Evolutionary conservation across 768 basidiomycete species (phyloP), one percentile per base, ranked within the genome.

Genomic region (Auricularia sp.): DNA sequence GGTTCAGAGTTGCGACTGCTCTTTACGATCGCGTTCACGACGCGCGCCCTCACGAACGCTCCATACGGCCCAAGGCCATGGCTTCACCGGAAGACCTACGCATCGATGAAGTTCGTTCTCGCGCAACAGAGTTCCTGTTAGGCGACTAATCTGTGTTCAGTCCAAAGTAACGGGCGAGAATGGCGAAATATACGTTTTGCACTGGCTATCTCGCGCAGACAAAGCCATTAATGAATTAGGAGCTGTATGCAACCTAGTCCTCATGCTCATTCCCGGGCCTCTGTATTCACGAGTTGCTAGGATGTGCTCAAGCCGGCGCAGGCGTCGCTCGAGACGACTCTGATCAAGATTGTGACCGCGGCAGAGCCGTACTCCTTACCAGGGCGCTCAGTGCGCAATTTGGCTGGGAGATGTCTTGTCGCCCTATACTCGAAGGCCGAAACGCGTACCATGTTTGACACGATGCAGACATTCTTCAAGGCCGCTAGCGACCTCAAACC

Each of bases 371-470:
- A 86, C 68, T 91, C 94, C n/a, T 74, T 81, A 35, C 95, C 96
- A 1, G 96, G 96, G 54, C 87, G 94, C 10, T 91, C 92, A 2
- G 76, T 93, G 53, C 84, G 96, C 47, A 87, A 88, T 65, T 78
- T 92, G 3, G 83, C 89, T 59, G 84, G 89, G 8, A 79, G 90
- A 79, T 93, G 92, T 70, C 76, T 98, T 58, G 74, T 91, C 53
- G 72, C 78, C 23, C 67, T 96, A 16, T 94, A 94, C 75, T 82
- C 80, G 39, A 83, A 86, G 18, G 91, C 90, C 69, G 95, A 98
- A 72, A 87, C 88, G 0, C 83, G 86, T 74, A 84, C 87, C 1
- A 74, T 98, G 64, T 98, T 94, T 69, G 96, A 99, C 71, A 89
- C 90, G 4, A 74, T 96, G 35, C 88, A 93, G 70, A 72, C 82